phyloP scores from a whole-genome alignment of 2,329 filamentous ascomycete genomes.

The Phialemoniopsis sp. region DNA sequence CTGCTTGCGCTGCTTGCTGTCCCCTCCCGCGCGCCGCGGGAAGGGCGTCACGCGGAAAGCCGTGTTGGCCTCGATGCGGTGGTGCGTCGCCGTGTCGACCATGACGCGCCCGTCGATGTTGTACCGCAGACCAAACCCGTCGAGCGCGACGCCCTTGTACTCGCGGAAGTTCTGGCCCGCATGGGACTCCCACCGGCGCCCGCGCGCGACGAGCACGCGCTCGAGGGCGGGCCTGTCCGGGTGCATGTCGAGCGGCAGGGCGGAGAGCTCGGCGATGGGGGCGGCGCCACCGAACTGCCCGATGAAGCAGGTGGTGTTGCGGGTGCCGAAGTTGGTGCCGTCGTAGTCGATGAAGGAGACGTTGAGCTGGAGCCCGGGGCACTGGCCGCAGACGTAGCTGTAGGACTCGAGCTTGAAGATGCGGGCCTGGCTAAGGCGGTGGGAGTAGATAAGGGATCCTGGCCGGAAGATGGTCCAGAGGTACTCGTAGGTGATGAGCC shows the following conservation, averaged over 20 bases:
- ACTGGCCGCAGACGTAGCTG: slow-evolving; percentile 17
- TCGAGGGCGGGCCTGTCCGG: slow-evolving; percentile 15
- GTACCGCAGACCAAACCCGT: slow-evolving; percentile 10
- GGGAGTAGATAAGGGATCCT: slow-evolving; percentile 17
- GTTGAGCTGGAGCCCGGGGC: slow-evolving; percentile 8
- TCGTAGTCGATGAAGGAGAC: slow-evolving; percentile 26
- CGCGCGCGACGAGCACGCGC: slow-evolving; percentile 19
- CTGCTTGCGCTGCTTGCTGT: slow-evolving; percentile 10
- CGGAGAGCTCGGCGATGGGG: slow-evolving; percentile 17
- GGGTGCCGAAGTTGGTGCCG: slow-evolving; percentile 24
- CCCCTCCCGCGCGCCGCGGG: neutral
- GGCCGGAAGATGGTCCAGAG: slow-evolving; percentile 24
- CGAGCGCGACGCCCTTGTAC: slow-evolving; percentile 23
- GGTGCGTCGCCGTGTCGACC: slow-evolving; percentile 29
- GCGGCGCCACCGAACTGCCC: slow-evolving; percentile 19
- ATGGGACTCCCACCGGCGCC: slow-evolving; percentile 27
- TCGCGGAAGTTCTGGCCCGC: slow-evolving; percentile 24
- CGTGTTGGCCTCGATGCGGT: slow-evolving; percentile 17
- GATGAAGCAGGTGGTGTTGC: slow-evolving; percentile 17
- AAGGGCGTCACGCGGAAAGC: slow-evolving; percentile 2
- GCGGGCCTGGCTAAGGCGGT: slow-evolving; percentile 17
- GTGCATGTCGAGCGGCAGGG: slow-evolving; percentile 21
- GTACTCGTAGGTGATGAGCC: slow-evolving; percentile 17
- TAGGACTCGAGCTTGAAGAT: slow-evolving; percentile 18
- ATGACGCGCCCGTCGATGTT: slow-evolving; percentile 27